Conservation (phyloP, 164 flowering plant species). For the Akebia trifoliata region DNA sequence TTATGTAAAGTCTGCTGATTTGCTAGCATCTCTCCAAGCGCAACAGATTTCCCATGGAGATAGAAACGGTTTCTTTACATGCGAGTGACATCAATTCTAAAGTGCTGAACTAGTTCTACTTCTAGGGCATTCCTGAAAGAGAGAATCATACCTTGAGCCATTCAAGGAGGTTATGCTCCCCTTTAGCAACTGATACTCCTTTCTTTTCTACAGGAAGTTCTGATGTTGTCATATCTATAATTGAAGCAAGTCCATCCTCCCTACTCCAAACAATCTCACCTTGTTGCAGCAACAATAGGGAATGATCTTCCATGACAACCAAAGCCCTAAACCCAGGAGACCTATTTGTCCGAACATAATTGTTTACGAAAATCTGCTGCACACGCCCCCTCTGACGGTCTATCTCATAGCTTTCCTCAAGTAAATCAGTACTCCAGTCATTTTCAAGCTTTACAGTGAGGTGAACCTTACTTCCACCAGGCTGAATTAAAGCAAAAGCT, state of each 20-base stretch:
- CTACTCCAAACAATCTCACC: constrained; percentile 94
- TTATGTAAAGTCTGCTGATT: too few species aligned
- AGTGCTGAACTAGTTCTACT: not conserved
- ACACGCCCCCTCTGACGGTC: constrained; percentile 64
- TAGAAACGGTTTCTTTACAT: too few species aligned
- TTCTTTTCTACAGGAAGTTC: constrained; percentile 83
- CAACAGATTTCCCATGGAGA: too few species aligned
- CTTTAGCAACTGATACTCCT: constrained; percentile 92
- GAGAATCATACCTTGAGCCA: constrained; percentile 77
- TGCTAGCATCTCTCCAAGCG: too few species aligned
- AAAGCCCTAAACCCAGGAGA: constrained; percentile 89
- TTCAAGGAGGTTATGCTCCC: constrained; percentile 84
- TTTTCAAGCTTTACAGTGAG: constrained; percentile 58
- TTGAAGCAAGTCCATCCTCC: constrained; percentile 95
- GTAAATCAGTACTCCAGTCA: constrained; percentile 48
- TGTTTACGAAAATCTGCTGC: constrained; percentile 76
- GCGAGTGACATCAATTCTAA: too few species aligned
- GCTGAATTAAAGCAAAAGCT: constrained; percentile 64
- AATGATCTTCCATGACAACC: constrained; percentile 96
- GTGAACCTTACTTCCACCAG: constrained; percentile 43
- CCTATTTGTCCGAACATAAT: constrained; percentile 76
- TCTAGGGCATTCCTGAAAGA: not conserved
- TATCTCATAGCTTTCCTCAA: constrained; percentile 57
- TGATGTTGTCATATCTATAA: constrained; percentile 74
- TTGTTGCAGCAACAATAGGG: constrained; percentile 76